These are phyloP conservation scores for Leccinum arenicola DNA, from an alignment of 768 basidiomycete species.

Conservation along the genomic window DNA sequence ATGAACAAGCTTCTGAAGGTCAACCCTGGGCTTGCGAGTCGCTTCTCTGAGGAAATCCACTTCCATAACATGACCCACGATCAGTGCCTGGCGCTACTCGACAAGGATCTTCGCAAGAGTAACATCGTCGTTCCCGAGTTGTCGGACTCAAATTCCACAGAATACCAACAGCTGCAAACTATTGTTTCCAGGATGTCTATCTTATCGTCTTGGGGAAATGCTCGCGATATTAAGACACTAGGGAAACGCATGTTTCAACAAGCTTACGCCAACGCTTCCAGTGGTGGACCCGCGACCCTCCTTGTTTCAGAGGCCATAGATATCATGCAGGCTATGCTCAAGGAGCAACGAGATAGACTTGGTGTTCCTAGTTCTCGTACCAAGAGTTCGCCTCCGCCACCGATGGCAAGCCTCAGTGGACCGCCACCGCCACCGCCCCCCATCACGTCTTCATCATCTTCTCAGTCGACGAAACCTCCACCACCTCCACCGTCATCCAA, in stretches of 20 bases:
- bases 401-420: slow-evolving; percentile 17
- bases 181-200: slow-evolving; percentile 38
- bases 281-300: background rate
- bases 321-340: slow-evolving; percentile 16
- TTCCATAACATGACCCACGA: slow-evolving; percentile 51
- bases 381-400: slow-evolving; percentile 8
- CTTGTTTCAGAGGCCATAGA: slow-evolving; percentile 1
- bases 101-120: slow-evolving; percentile 45
- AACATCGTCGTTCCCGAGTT: slow-evolving; percentile 39
- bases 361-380: slow-evolving; percentile 18
- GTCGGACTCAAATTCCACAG: background rate
- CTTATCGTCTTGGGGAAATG: slow-evolving; percentile 65
- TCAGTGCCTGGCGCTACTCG: slow-evolving; percentile 49
- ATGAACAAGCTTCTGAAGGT: slow-evolving; percentile 58
- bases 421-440: slow-evolving; percentile 25
- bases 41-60: slow-evolving; percentile 59
- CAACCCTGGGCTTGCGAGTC: slow-evolving; percentile 64
- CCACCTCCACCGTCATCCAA: slow-evolving; percentile 12
- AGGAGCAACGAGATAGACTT: slow-evolving; percentile 21
- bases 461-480: slow-evolving; percentile 19
- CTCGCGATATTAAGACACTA: slow-evolving; percentile 58
- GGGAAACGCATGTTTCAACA: slow-evolving; percentile 24
- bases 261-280: slow-evolving; percentile 12
- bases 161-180: slow-evolving; percentile 11
- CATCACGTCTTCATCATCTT: slow-evolving; percentile 17